Base-by-base conservation (phyloP, 192 early-diverging fungal species). In the Gaertneriomyces semiglobifer region DNA sequence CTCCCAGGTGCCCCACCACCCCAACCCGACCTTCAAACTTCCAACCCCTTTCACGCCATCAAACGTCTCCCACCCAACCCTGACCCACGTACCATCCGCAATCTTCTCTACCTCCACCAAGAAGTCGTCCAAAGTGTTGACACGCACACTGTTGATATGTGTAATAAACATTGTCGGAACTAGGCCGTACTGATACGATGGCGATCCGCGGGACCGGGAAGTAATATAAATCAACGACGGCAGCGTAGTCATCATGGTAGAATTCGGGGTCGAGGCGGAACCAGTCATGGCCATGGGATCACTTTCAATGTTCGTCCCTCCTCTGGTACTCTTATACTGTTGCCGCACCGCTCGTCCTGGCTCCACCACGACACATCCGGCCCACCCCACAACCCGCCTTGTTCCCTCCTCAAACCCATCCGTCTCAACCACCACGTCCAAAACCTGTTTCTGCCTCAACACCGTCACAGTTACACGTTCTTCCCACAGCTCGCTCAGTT, bases 81-180 rank as follows among this genome's bases (percentile, higher is more conserved):
- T 77, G 8, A 89, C 86, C 72, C 89, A 92, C 1, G 71, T 75
- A 52, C 84, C 84, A 48, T 90, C 89, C 11, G 73, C 59, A 38
- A 87, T 69, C 5, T 68, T 54, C 14, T 45, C 50, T 70, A 93
- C 82, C 14, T 88, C 88, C 10, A 70, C 70, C 10, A 89, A 83
- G 77, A 97, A 94, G 41, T 87, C 81, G 18, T 90, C 86, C 33
- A 97, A 72, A 18, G 81, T 85, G 7, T 87, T 81, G n/a, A 91
- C 91, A 1, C 80, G 72, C 48, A 74, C 71, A 2, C 68, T 65
- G 65, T 83, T 83, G 19, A 83, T 61, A 33, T 73, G 70, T 5
- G 75, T 75, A 19, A 83, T 74, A 72, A 74, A 83, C 44, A 69
- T 65, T 4, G 81, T 83, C n/a, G 72, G 63, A 4, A 68, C 62